Evolutionary conservation across 148 eudicot species (phyloP).

Genomic region (Simmondsia chinensis): DNA sequence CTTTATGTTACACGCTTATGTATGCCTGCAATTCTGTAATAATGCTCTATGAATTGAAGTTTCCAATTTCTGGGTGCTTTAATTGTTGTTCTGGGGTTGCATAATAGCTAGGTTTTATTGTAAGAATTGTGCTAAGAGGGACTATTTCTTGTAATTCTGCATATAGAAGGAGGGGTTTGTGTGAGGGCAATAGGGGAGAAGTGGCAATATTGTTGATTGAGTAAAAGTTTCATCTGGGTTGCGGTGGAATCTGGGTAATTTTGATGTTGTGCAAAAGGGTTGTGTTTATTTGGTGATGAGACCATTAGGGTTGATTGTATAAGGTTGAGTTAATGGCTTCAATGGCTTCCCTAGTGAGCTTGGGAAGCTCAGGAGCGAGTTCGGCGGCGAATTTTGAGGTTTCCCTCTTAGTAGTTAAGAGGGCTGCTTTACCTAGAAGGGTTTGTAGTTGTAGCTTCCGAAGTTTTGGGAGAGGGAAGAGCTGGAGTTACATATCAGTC

Average conservation of each 20-base stretch:
- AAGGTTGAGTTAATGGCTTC: conserved; percentile 45
- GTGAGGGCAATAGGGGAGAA: too few species aligned
- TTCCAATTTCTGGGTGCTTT: neutral
- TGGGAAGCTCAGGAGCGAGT: conserved; percentile 57
- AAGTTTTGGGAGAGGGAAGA: conserved; percentile 39
- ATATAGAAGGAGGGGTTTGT: neutral
- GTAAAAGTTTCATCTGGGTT: conserved; percentile 8
- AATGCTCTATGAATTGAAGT: neutral
- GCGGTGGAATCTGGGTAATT: conserved; percentile 11
- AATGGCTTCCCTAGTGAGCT: conserved; percentile 83
- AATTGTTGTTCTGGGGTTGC: neutral
- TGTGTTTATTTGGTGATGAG: conserved; percentile 14
- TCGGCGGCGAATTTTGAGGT: conserved; percentile 53
- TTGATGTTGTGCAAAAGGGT: conserved; percentile 1
- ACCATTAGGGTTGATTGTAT: neutral
- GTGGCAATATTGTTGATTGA: too few species aligned
- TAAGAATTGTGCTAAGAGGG: neutral
- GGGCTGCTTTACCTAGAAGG: conserved; percentile 39
- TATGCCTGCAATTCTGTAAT: too few species aligned
- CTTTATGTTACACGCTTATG: too few species aligned
- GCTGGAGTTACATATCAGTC: conserved; percentile 67
- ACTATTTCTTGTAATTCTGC: neutral
- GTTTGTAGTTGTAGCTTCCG: conserved; percentile 35
- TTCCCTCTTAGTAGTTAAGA: conserved; percentile 39
- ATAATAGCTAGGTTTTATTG: neutral